A percentile compares a stretch with the other conserved stretches of the same genome.
Evolutionary conservation across 2,329 filamentous ascomycete species (phyloP).

Genomic region (Seiridium unicorne): DNA sequence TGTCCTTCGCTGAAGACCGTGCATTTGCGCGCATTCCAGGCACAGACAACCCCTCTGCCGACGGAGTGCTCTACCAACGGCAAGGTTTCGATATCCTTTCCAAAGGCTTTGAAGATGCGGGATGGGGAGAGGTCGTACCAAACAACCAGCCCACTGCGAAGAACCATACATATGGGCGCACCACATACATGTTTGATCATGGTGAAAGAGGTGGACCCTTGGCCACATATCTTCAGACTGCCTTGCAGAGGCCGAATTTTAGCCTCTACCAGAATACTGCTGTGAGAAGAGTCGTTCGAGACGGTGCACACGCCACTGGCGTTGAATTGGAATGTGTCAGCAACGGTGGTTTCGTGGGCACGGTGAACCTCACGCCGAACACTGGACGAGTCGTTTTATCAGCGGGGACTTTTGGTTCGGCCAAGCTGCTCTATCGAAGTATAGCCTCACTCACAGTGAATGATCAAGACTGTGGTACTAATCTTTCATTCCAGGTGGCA

Average conservation of each 20-base stretch:
- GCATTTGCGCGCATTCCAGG: conserved; percentile 71
- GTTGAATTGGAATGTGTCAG: conserved; percentile 62
- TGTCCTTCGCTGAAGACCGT: conserved; percentile 55
- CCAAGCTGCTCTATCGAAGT: conserved; percentile 67
- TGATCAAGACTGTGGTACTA: not conserved
- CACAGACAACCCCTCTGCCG: conserved; percentile 62
- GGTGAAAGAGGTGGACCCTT: conserved; percentile 69
- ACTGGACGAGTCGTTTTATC: conserved; percentile 67
- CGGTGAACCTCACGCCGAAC: conserved; percentile 55
- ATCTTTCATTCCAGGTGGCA: conserved; percentile 37
- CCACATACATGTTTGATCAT: conserved; percentile 65
- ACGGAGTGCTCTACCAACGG: conserved; percentile 66
- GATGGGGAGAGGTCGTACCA: conserved; percentile 62
- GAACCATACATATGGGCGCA: conserved; percentile 63
- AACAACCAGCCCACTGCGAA: conserved; percentile 61
- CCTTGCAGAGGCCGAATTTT: conserved; percentile 61
- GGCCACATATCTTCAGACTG: conserved; percentile 67
- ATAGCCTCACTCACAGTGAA: not conserved
- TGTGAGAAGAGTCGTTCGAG: conserved; percentile 65
- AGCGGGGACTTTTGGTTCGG: conserved; percentile 67
- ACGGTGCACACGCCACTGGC: conserved; percentile 60
- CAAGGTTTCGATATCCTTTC: conserved; percentile 64
- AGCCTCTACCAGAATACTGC: conserved; percentile 64
- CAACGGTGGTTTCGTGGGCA: conserved; percentile 54
- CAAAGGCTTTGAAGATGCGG: conserved; percentile 54